Base-by-base conservation (phyloP, 805 yeast genomes). In the Candida qinlingensis region DNA sequence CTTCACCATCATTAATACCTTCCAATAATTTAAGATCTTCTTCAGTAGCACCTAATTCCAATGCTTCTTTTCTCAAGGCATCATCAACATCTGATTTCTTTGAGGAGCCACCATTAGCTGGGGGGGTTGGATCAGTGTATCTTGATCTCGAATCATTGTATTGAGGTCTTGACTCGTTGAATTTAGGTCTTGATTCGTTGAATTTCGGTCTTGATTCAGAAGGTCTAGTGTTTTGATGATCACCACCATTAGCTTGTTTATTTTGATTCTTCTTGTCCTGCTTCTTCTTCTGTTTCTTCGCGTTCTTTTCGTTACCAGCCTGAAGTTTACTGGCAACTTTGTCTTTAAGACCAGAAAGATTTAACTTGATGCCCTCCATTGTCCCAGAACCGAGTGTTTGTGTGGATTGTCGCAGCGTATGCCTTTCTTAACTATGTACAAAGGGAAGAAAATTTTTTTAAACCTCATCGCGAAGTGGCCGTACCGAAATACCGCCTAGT, bases 21-120 rank as follows among this genome's bases (percentile, higher is more conserved):
- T 75, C 74, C 10, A 91, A 56, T 44, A 90, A 66, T 40, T 77
- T 75, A 41, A 91, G 62, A 64, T 90, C 97, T 26, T 82, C 91
- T 56, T 87, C 94, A 12, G 88, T 76, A 25, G 97, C 98, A 34
- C 97, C 97, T 30, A 91, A 68, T 26, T 82, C 83, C 11, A 83
- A 63, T 3, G 96, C 95, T 68, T 85, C 95, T 51, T 81, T 79
- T 56, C 85, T 81, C 43, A 87, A 64, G 2, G 52, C 59, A 7
- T 63, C 66, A 37, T 43, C 52, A 30, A 38, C 44, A 5, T 48
- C 37, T 4, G 49, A 19, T 19, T 45, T 43, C 27, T 42, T 43
- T n/a, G 41, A 28, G 7, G 19, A 19, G 19, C 19, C 19, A 19
- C 19, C 19, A 19, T 19, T 19, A 19, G 19, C 19, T 19, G 19